phyloP scores from a whole-genome alignment of 1,139 yeast species.

The Geotrichum citri-aurantii region DNA sequence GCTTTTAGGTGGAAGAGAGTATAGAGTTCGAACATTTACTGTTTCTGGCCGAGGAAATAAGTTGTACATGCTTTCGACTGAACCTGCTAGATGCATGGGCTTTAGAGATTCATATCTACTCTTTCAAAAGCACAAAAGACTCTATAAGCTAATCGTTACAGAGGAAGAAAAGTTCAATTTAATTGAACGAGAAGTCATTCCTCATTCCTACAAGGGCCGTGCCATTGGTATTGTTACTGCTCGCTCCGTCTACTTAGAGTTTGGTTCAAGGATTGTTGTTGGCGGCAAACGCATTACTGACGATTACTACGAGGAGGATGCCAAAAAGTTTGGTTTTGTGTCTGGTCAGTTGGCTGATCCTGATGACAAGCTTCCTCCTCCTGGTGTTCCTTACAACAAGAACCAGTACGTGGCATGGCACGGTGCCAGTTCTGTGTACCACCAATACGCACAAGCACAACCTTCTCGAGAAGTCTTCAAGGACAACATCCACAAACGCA shows the following conservation, averaged over 20 bases:
- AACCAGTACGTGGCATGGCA: slow-evolving; percentile 51
- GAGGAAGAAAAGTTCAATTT: slow-evolving; percentile 79
- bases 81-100: slow-evolving; percentile 92
- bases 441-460: slow-evolving; percentile 37
- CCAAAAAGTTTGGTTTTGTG: slow-evolving; percentile 65
- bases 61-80: slow-evolving; percentile 86
- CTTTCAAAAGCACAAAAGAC: slow-evolving; percentile 73
- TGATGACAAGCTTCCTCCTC: slow-evolving; percentile 45
- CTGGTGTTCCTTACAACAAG: slow-evolving; percentile 42
- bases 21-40: slow-evolving; percentile 75
- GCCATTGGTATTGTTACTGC: slow-evolving; percentile 89
- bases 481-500: slow-evolving; percentile 28
- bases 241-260: slow-evolving; percentile 80
- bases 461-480: slow-evolving; percentile 30
- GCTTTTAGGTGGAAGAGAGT: slow-evolving; percentile 69
- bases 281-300: slow-evolving; percentile 80
- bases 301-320: slow-evolving; percentile 80
- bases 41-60: slow-evolving; percentile 61
- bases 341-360: slow-evolving; percentile 81
- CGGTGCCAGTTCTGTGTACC: slow-evolving; percentile 43
- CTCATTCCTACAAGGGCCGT: slow-evolving; percentile 87
- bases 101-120: slow-evolving; percentile 87
- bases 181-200: slow-evolving; percentile 75
- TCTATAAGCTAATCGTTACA: slow-evolving; percentile 68
- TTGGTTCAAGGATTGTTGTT: slow-evolving; percentile 77